Conservation (phyloP, 2,329 filamentous ascomycete species). For the Thermothelomyces thermophilus region DNA sequence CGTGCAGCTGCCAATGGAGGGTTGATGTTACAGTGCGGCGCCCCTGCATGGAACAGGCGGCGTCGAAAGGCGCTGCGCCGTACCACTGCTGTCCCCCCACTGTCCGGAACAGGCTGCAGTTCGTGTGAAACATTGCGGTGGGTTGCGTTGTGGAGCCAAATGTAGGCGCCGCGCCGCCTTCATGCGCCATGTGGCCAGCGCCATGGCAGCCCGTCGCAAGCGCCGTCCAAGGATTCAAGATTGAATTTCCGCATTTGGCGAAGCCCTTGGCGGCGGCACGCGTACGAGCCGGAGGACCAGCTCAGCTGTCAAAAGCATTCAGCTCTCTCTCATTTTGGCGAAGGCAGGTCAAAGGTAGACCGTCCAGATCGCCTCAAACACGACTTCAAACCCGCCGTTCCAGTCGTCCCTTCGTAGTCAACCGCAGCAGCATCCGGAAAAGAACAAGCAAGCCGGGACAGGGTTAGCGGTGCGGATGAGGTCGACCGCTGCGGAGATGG, state of each 20-base stretch:
- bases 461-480: background rate
- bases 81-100: background rate
- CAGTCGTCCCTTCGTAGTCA: too few species aligned
- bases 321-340: too few species aligned
- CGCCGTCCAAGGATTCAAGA: background rate
- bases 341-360: too few species aligned
- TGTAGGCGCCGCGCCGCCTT: background rate
- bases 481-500: too few species aligned
- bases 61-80: slow-evolving; percentile 1
- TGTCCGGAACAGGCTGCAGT: slow-evolving; percentile 4
- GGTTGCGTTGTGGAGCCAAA: background rate
- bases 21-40: background rate
- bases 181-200: background rate
- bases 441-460: too few species aligned
- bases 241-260: background rate
- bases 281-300: background rate
- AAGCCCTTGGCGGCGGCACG: slow-evolving; percentile 2
- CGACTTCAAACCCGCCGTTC: too few species aligned
- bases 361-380: too few species aligned
- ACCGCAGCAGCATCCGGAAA: too few species aligned
- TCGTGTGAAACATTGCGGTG: slow-evolving; percentile 1
- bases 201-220: background rate
- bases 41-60: slow-evolving; percentile 13
- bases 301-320: too few species aligned
- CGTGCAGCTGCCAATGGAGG: slow-evolving; percentile 3